Evolutionary conservation across 495 filamentous ascomycete genomes (phyloP), one percentile per base, ranked within the genome.

Genomic region (Tuber magnatum): DNA sequence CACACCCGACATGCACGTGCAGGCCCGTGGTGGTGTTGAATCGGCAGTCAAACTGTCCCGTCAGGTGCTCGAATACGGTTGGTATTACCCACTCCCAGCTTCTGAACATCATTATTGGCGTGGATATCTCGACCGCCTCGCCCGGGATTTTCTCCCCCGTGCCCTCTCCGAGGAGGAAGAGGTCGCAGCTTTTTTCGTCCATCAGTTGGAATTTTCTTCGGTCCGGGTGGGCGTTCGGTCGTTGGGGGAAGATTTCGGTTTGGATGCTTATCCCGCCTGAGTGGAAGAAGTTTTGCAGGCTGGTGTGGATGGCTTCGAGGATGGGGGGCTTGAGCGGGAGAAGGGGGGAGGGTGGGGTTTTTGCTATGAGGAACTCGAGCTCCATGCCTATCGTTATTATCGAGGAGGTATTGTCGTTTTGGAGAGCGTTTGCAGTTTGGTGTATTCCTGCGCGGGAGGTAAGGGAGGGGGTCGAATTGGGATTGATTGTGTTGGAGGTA

Each of bases 21-120:
- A 81, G 76, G 3, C 80, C 80, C 39, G 73, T 78, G 20, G 80
- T 81, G n/a, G 74, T 73, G 43, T 81, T 79, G 70, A 79, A 81
- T 0, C 74, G 71, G 35, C 76, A 76, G 32, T 81, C 70, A 35
- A 81, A 79, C 0, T 48, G 69, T 3, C 16, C 22, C 22, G 56
- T 71, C 32, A 81, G 65, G 22, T 81, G 72, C 46, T 78, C 71
- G 2, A 81, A 38, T 16, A 79, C 68, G 1, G 73, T 79, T 18
- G 73, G 76, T 14, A 81, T 56, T 0, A 77, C 40, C 68, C 71
- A 74, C 44, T 76, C 74, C 75, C 74, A 81, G 14, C 76, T 79
- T 1, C 32, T 39, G 18, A 78, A 75, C 3, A 51, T 44, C 39
- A 81, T 61, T n/a, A 81, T 81, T 0, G 80, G 80, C 32, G 80